Percentiles rank a stretch among this genome's conserved stretches.
Evolutionary conservation across 257 asterid species (phyloP).

Genomic region (Solanum tarapatanum): DNA sequence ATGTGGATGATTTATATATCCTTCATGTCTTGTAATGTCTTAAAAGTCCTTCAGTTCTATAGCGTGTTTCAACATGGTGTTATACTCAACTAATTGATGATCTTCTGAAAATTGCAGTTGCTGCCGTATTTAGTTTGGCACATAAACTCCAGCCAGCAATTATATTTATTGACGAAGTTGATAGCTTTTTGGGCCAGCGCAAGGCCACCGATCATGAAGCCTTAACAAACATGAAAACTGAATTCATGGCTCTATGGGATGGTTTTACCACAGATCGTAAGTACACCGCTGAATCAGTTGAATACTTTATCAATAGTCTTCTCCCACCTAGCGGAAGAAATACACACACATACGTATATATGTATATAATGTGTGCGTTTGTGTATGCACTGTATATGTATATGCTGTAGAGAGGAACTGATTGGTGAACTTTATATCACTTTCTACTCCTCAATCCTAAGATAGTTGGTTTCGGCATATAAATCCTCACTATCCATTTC

Average conservation of each 20-base stretch:
- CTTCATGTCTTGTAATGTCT: neutral
- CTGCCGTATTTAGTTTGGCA: constrained; percentile 95
- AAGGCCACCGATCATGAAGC: constrained; percentile 81
- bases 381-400: neutral
- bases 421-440: neutral
- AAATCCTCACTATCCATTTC: neutral
- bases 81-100: neutral
- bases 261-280: constrained; percentile 93
- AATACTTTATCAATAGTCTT: neutral
- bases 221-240: constrained; percentile 83
- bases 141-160: constrained; percentile 96
- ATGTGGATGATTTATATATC: neutral
- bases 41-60: neutral
- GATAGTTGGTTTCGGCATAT: neutral
- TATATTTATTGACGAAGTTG: constrained; percentile 92
- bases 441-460: neutral
- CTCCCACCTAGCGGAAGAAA: neutral
- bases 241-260: constrained; percentile 99
- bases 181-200: constrained; percentile 93
- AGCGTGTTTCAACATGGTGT: neutral
- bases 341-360: neutral
- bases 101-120: constrained; percentile 36
- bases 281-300: constrained; percentile 10
- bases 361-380: neutral
- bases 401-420: neutral